These are phyloP conservation scores for Bacidia gigantensis DNA, from an alignment of 495 filamentous ascomycete genomes.

Conservation along the genomic window DNA sequence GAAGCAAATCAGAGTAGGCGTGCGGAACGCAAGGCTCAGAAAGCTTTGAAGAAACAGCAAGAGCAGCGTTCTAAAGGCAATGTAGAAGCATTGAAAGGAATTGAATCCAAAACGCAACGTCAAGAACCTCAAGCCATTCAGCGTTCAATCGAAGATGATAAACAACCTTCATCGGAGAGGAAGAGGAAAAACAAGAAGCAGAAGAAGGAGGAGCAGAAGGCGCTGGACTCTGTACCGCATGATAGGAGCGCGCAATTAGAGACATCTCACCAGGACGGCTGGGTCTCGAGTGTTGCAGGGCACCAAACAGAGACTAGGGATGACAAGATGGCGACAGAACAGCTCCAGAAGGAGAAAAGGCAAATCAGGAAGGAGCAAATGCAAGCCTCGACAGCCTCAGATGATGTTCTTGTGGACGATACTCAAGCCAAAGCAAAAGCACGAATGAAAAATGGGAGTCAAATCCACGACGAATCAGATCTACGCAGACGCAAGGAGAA, in stretches of 20 bases:
- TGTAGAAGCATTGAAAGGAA: too few species aligned
- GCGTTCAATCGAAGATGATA: too few species aligned
- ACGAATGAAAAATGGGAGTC: neutral
- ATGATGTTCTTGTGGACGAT: neutral
- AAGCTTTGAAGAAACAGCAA: neutral
- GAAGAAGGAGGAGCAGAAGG: neutral
- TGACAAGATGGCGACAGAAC: neutral
- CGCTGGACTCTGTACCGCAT: neutral
- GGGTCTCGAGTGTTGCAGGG: too few species aligned
- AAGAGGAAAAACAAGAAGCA: constrained; percentile 12
- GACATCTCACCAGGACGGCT: too few species aligned
- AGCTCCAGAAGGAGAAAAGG: neutral
- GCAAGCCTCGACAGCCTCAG: neutral
- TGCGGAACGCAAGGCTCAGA: neutral
- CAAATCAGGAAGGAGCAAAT: neutral
- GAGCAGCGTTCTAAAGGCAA: neutral
- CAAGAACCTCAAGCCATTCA: too few species aligned
- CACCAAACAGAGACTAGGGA: neutral
- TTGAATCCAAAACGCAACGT: too few species aligned
- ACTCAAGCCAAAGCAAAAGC: neutral
- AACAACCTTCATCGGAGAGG: neutral
- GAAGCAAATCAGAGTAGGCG: neutral
- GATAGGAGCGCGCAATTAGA: too few species aligned
- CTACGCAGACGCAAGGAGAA: neutral
- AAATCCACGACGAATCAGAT: neutral